These are phyloP conservation scores for Proliferodiscus dingleyae DNA, from an alignment of 2,329 filamentous ascomycete genomes.

Conservation along the genomic window DNA sequence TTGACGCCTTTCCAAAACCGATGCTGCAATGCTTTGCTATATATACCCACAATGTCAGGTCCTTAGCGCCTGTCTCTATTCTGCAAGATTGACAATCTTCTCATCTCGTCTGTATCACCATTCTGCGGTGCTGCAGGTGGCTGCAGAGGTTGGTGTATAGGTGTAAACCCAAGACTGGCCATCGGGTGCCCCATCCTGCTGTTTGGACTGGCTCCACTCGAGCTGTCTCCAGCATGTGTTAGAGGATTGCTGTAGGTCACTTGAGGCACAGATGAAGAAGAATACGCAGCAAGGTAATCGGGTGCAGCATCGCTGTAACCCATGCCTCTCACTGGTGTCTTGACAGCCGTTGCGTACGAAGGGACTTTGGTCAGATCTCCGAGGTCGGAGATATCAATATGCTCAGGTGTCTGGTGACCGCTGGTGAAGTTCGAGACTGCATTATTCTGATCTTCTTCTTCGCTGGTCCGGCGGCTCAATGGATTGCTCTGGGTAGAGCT, in stretches of 20 bases:
- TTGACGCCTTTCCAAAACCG: not conserved
- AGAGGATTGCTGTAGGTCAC: conserved; percentile 13
- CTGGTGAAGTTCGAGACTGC: conserved; percentile 33
- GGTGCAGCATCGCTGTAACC: conserved; percentile 53
- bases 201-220: not conserved
- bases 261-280: conserved; percentile 39
- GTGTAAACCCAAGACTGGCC: conserved; percentile 25
- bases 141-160: conserved; percentile 23
- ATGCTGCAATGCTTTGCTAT: not conserved
- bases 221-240: conserved; percentile 4
- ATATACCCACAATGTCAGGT: not conserved
- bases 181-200: conserved; percentile 14
- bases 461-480: conserved; percentile 41
- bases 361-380: conserved; percentile 67
- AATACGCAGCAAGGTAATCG: conserved; percentile 60
- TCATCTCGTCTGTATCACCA: conserved; percentile 24
- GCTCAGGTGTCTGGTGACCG: conserved; percentile 51
- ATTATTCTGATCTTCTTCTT: conserved; percentile 43
- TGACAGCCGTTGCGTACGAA: conserved; percentile 71
- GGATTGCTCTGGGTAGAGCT: conserved; percentile 30
- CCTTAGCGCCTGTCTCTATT: conserved; percentile 18
- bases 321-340: conserved; percentile 51
- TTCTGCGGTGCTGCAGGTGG: conserved; percentile 15
- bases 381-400: conserved; percentile 54
- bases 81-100: conserved; percentile 26